A percentile compares a stretch with the other conserved stretches of the same genome.
Conservation (phyloP, 2,329 filamentous ascomycete species). For the Fusarium tjaetaba region DNA sequence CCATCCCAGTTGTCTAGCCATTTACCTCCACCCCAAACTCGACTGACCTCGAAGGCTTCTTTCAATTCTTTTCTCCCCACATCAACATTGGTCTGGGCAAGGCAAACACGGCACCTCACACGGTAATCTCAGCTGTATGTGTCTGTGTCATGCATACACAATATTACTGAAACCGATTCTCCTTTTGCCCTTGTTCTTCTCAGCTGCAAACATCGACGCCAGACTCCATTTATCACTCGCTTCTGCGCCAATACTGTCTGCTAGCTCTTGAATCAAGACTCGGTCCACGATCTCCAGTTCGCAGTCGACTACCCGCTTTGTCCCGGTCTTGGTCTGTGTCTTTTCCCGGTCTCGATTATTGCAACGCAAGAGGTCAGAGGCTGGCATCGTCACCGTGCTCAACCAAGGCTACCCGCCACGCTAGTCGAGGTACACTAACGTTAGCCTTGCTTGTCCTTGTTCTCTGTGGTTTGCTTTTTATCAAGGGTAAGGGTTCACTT, state of each 20-base stretch:
- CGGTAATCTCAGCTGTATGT: conserved; percentile 39
- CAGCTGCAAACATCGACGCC: conserved; percentile 30
- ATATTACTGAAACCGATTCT: conserved; percentile 21
- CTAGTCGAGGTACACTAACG: conserved; percentile 38
- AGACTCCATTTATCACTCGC: conserved; percentile 7
- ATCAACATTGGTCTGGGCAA: conserved; percentile 20
- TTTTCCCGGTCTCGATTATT: conserved; percentile 18
- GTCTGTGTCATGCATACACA: conserved; percentile 36
- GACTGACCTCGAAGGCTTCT: conserved; percentile 28
- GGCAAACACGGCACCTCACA: conserved; percentile 27
- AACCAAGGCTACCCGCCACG: conserved; percentile 31
- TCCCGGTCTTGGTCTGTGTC: conserved; percentile 40
- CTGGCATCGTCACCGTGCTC: conserved; percentile 42
- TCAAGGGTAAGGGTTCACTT: conserved; percentile 43
- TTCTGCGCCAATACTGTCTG: conserved; percentile 20
- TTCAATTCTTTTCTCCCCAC: conserved; percentile 34
- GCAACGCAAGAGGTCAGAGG: conserved; percentile 31
- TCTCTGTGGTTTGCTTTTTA: conserved; percentile 41
- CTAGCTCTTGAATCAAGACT: conserved; percentile 8
- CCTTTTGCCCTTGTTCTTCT: conserved; percentile 11
- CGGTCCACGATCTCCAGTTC: conserved; percentile 20
- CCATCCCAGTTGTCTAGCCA: conserved; percentile 29
- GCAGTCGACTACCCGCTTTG: conserved; percentile 22
- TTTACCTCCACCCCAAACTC: conserved; percentile 19
- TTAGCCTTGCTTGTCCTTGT: conserved; percentile 36